Conservation (phyloP, 1,284 basidiomycete genomes). For the Crepidotus sp. region DNA sequence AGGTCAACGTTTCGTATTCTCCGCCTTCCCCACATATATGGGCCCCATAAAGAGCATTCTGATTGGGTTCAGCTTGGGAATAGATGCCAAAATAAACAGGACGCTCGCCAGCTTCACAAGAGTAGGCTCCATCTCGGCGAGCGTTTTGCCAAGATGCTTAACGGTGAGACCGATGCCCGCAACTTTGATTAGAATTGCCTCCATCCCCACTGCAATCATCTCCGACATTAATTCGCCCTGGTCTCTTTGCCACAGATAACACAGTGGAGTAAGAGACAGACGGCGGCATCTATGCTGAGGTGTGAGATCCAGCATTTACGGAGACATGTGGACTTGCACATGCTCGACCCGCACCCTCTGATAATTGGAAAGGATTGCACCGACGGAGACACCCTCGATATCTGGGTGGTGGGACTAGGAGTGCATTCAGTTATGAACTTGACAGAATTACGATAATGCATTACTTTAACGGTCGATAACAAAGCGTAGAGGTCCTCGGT, state of each 20-base stretch:
- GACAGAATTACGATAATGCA: neutral
- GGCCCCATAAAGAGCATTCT: constrained; percentile 81
- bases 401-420: constrained; percentile 71
- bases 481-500: constrained; percentile 91
- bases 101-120: constrained; percentile 61
- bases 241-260: constrained; percentile 91
- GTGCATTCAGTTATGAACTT: constrained; percentile 8
- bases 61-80: neutral
- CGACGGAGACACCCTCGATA: constrained; percentile 83
- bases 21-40: constrained; percentile 98
- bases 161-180: constrained; percentile 86
- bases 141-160: constrained; percentile 72
- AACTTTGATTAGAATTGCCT: constrained; percentile 89
- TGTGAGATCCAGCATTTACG: constrained; percentile 5
- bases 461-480: constrained; percentile 71
- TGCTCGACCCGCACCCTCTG: constrained; percentile 96
- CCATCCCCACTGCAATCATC: constrained; percentile 78
- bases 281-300: constrained; percentile 58
- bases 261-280: constrained; percentile 74
- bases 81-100: neutral
- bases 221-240: constrained; percentile 79
- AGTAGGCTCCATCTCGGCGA: constrained; percentile 70
- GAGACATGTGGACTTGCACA: constrained; percentile 51
- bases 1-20: constrained; percentile 92
- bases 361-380: constrained; percentile 96